A percentile compares a stretch with the other conserved stretches of the same genome.
Evolutionary conservation across 805 yeast species (phyloP).

Genomic region (Peterozyma xylosa): DNA sequence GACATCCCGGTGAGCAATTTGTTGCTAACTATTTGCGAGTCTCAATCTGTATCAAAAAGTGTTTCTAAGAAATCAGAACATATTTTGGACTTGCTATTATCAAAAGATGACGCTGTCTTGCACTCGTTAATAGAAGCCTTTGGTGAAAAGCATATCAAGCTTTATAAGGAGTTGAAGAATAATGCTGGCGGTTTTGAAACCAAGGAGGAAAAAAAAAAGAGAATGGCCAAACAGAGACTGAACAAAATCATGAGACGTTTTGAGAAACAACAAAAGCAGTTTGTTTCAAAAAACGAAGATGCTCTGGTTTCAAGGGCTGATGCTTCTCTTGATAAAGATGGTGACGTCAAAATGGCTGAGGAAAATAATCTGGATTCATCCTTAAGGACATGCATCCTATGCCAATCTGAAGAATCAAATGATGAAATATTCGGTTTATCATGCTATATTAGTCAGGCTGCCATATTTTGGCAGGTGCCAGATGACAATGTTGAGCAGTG

Average conservation of each 20-base stretch:
- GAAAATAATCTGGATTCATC: constrained; percentile 16
- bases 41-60: constrained; percentile 38
- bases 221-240: constrained; percentile 56
- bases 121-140: constrained; percentile 43
- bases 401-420: constrained; percentile 43
- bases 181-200: constrained; percentile 37
- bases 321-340: constrained; percentile 7
- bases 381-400: constrained; percentile 43
- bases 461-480: constrained; percentile 43
- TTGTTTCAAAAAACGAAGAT: constrained; percentile 30
- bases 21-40: constrained; percentile 42
- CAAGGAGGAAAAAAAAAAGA: constrained; percentile 44
- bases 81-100: constrained; percentile 42
- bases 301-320: constrained; percentile 12
- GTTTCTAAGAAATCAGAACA: constrained; percentile 48
- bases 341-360: constrained; percentile 17
- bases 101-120: constrained; percentile 39
- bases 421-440: constrained; percentile 54
- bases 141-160: constrained; percentile 45
- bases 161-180: constrained; percentile 40
- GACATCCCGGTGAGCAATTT: constrained; percentile 50
- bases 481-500: constrained; percentile 14
- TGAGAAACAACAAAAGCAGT: constrained; percentile 42
- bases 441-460: constrained; percentile 35
- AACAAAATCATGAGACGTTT: constrained; percentile 55